Evolutionary conservation across 352 stramenopile species (phyloP).

Genomic region (Phytophthora nicotianae): DNA sequence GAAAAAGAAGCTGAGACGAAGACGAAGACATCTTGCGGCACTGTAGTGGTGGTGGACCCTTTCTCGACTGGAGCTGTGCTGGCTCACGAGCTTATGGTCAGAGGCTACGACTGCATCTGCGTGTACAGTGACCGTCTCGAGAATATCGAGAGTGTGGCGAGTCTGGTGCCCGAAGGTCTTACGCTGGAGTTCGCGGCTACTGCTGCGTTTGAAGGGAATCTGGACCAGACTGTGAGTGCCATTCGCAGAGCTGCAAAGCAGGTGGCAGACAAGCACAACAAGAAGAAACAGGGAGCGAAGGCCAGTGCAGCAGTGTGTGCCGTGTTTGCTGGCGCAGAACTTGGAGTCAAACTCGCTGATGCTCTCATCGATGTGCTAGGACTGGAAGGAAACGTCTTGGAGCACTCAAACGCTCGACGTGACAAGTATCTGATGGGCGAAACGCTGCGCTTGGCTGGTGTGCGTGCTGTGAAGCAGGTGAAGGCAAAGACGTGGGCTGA

Average conservation of each 20-base stretch:
- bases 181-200: conserved; percentile 81
- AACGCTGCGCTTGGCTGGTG: conserved; percentile 71
- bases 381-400: conserved; percentile 84
- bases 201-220: conserved; percentile 64
- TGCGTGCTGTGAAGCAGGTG: conserved; percentile 92
- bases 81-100: conserved; percentile 88
- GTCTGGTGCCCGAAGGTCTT: conserved; percentile 75
- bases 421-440: conserved; percentile 92
- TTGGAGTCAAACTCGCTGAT: conserved; percentile 93
- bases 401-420: conserved; percentile 65
- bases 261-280: conserved; percentile 43
- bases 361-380: conserved; percentile 85
- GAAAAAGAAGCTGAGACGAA: conserved; percentile 24
- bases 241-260: conserved; percentile 52
- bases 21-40: conserved; percentile 40
- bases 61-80: conserved; percentile 96
- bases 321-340: conserved; percentile 92
- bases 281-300: conserved; percentile 41
- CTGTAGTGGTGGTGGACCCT: conserved; percentile 94
- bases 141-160: conserved; percentile 84
- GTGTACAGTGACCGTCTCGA: conserved; percentile 86
- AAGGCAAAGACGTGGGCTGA: conserved; percentile 80
- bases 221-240: conserved; percentile 48
- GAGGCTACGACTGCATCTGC: conserved; percentile 91
- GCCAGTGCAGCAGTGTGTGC: conserved; percentile 53